Conservation (phyloP, 1,139 yeast genomes). For the Magnusiomyces suaveolens region DNA sequence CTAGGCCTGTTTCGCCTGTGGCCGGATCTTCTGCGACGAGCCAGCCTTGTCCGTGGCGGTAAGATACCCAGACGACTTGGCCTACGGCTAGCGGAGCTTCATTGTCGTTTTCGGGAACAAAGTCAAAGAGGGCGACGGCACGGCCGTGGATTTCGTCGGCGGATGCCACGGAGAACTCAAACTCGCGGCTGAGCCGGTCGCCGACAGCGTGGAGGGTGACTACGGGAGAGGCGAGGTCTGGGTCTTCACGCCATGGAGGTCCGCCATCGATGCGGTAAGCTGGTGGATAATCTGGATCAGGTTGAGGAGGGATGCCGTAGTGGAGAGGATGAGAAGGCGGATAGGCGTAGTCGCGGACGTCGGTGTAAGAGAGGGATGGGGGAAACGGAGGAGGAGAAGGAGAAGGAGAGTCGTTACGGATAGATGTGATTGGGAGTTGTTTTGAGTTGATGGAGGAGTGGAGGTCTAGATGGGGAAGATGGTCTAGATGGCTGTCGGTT, state of each 20-base stretch:
- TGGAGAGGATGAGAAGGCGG: slow-evolving; percentile 55
- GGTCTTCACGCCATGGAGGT: slow-evolving; percentile 31
- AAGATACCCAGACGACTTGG: slow-evolving; percentile 74
- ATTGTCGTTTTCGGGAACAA: slow-evolving; percentile 86
- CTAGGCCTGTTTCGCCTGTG: slow-evolving; percentile 79
- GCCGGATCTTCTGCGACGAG: slow-evolving; percentile 80
- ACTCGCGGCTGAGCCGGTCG: slow-evolving; percentile 27
- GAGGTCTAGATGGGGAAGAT: background rate
- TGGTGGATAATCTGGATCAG: slow-evolving; percentile 9
- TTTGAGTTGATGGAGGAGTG: no score
- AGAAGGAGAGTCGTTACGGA: background rate
- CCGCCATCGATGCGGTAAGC: slow-evolving; percentile 23
- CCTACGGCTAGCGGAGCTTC: slow-evolving; percentile 75
- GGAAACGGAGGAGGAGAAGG: slow-evolving; percentile 22
- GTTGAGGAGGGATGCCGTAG: slow-evolving; percentile 38
- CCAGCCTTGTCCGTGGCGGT: slow-evolving; percentile 98
- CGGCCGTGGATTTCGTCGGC: slow-evolving; percentile 43
- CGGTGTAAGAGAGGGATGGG: slow-evolving; percentile 33
- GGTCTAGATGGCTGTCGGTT: background rate
- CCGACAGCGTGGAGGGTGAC: slow-evolving; percentile 23
- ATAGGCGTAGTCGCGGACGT: slow-evolving; percentile 74
- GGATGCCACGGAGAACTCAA: slow-evolving; percentile 28
- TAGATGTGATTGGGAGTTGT: no score
- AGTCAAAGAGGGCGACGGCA: slow-evolving; percentile 83
- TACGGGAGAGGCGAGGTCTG: slow-evolving; percentile 25